Evolutionary conservation across 1,284 basidiomycete species (phyloP), one percentile per base, ranked within the genome.

Genomic region (Puccinia brachypodii): DNA sequence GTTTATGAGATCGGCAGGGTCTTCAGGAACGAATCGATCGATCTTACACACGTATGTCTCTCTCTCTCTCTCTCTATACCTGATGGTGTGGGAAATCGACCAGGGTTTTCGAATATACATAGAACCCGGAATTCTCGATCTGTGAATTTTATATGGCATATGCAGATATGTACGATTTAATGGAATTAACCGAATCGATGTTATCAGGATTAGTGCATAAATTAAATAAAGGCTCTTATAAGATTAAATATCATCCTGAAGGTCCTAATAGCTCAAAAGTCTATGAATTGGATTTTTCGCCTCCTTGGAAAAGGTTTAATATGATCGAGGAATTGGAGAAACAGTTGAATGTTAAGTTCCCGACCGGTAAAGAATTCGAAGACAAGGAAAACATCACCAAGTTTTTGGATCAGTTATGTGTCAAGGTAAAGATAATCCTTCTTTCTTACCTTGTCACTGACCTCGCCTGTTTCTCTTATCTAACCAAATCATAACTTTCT

Each of bases 141-240:
- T 99, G 96, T 90, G 96, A 99, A 89, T 99, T 99, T 88, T 99
- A 99, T 87, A 99, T 99, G 96, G 96, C 96, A 38, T 99, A 98
- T 86, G 96, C 96, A 83, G 96, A 99, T 88, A 97, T 98, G 95
- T 94, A 96, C 89, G 97, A 99, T 87, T 84, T 99, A 83, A 98
- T 99, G 96, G 96, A 98, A 82, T 90, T 99, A 84, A 99, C 96
- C 50, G 97, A 99, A 88, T 88, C 89, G 69, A 90, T 99, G 89
- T 88, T 98, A 56, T 94, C 95, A 85, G 94, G 96, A 4, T 88
- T 99, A 87, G 96, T 98, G 86, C 94, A 93, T 90, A 91, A 90
- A 85, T 88, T 99, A 80, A 97, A 91, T 0, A 90, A 91, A 66
- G 94, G 95, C 16, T 75, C 72, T 9, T 95, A 94, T 83, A 93